These are phyloP conservation scores for Penicillium malachiteum DNA, from an alignment of 495 filamentous ascomycete genomes.

Conservation along the genomic window DNA sequence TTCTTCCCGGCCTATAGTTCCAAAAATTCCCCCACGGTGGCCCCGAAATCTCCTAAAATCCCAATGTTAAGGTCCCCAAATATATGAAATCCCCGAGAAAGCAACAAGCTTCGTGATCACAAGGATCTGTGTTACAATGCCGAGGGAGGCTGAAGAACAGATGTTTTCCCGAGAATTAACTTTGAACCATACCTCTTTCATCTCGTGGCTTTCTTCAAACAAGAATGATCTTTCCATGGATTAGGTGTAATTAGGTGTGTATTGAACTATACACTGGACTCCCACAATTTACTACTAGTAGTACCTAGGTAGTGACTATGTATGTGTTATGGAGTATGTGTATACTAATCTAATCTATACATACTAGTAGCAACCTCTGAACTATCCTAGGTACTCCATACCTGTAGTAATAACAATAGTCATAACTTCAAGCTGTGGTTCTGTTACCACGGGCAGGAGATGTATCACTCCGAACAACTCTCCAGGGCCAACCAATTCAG, in stretches of 20 bases:
- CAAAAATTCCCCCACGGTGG: background rate
- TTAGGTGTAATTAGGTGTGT: too few species aligned
- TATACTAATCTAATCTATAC: too few species aligned
- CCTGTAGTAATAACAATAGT: too few species aligned
- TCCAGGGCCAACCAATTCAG: background rate
- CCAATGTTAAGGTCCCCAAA: slow-evolving; percentile 9
- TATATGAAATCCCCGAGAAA: background rate
- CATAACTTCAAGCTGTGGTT: too few species aligned
- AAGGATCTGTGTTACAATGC: slow-evolving; percentile 14
- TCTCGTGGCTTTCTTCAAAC: background rate
- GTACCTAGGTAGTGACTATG: too few species aligned
- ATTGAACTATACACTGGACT: too few species aligned
- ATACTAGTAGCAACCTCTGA: too few species aligned
- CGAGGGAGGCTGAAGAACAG: slow-evolving; percentile 24
- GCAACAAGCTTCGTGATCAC: slow-evolving; percentile 21
- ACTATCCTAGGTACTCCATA: too few species aligned
- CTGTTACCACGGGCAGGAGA: background rate
- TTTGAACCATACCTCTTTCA: slow-evolving; percentile 6
- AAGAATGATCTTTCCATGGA: background rate
- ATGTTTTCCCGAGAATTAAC: slow-evolving; percentile 4
- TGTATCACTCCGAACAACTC: background rate
- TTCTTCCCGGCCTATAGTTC: background rate
- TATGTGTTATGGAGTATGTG: too few species aligned
- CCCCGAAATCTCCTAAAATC: background rate
- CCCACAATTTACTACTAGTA: too few species aligned